phyloP scores from a whole-genome alignment of 192 early-diverging fungal species.

The Entomortierella chlamydospora region DNA sequence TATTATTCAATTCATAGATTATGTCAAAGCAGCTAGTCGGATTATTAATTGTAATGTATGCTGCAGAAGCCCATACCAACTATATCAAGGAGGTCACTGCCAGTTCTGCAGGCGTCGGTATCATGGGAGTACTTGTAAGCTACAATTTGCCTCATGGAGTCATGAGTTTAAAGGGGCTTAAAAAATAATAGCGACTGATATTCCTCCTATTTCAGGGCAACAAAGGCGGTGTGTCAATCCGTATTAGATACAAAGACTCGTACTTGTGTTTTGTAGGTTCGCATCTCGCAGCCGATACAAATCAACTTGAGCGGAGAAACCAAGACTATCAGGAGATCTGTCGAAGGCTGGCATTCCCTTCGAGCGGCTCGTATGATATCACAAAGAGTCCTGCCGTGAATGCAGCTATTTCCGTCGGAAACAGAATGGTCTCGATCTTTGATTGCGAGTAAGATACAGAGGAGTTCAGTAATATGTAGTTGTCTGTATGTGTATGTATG shows the following conservation, averaged over 20 bases:
- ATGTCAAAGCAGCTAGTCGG: slow-evolving; percentile 90
- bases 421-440: slow-evolving; percentile 64
- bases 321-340: slow-evolving; percentile 91
- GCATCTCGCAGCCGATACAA: slow-evolving; percentile 90
- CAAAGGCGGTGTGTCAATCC: slow-evolving; percentile 92
- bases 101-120: slow-evolving; percentile 82
- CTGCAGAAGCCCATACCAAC: slow-evolving; percentile 59
- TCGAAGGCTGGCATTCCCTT: slow-evolving; percentile 73
- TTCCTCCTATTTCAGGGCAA: slow-evolving; percentile 76
- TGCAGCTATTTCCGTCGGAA: slow-evolving; percentile 12
- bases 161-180: background rate
- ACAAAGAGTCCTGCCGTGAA: slow-evolving; percentile 45
- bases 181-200: background rate
- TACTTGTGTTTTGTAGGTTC: slow-evolving; percentile 89
- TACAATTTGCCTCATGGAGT: background rate
- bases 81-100: slow-evolving; percentile 73
- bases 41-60: slow-evolving; percentile 88
- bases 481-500: too few species aligned
- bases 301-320: slow-evolving; percentile 84
- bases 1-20: slow-evolving; percentile 26
- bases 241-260: slow-evolving; percentile 81
- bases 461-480: background rate
- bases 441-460: slow-evolving; percentile 69
- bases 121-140: slow-evolving; percentile 80
- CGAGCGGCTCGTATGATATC: slow-evolving; percentile 30